Percentiles rank a stretch among this genome's conserved stretches.
phyloP scores from a whole-genome alignment of 306 rosid genomes.

The Coriaria nepalensis region DNA sequence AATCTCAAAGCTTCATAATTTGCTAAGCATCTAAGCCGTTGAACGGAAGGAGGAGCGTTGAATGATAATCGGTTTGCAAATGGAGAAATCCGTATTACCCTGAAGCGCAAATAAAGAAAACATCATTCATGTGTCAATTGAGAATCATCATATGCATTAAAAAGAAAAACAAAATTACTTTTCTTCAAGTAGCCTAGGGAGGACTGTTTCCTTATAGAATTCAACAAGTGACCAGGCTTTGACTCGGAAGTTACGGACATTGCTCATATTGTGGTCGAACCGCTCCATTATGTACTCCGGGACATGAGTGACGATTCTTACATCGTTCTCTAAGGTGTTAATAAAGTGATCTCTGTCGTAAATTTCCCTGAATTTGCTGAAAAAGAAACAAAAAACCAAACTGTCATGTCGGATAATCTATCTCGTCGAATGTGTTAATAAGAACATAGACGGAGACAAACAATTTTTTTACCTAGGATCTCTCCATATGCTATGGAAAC shows the following conservation, averaged over 20 bases:
- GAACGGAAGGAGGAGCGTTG: conserved; percentile 90
- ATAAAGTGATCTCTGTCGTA: conserved; percentile 76
- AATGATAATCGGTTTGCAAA: conserved; percentile 89
- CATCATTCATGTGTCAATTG: too few relatives aligned
- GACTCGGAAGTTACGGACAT: conserved; percentile 86
- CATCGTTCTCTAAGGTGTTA: conserved; percentile 58
- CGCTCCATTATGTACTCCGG: conserved; percentile 91
- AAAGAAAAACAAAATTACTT: conserved; percentile 52
- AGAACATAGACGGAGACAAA: too few relatives aligned
- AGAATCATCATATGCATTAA: conserved; percentile 4
- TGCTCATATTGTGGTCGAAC: conserved; percentile 79
- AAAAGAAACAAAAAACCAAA: conserved; percentile 7
- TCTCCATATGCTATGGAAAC: conserved; percentile 96
- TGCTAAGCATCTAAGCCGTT: conserved; percentile 87
- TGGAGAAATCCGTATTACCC: conserved; percentile 94
- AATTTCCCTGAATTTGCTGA: conserved; percentile 86
- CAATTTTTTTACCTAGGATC: conserved; percentile 68
- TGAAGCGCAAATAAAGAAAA: conserved; percentile 13
- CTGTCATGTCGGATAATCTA: too few relatives aligned
- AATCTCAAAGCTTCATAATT: conserved; percentile 78
- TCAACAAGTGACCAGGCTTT: conserved; percentile 85
- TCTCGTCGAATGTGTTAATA: too few relatives aligned
- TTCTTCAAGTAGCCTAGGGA: conserved; percentile 91
- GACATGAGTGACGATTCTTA: conserved; percentile 65
- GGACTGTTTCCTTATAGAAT: conserved; percentile 68